phyloP scores from a whole-genome alignment of 495 filamentous ascomycete genomes.

The Lophium mytilinum region DNA sequence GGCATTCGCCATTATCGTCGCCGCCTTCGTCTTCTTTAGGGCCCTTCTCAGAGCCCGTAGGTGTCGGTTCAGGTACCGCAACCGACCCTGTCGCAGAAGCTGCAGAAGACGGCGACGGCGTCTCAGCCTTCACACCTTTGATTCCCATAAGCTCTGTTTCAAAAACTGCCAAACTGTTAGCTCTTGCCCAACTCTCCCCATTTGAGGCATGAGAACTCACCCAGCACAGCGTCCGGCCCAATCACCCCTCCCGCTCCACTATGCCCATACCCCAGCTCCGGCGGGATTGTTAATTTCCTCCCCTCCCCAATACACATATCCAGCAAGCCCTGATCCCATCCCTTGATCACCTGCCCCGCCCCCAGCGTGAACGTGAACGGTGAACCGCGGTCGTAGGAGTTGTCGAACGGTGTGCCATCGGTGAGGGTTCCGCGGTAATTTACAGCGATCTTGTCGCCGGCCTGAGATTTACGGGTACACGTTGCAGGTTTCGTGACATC shows the following conservation, averaged over 20 bases:
- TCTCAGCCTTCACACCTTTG: constrained; percentile 52
- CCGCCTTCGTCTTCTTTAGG: constrained; percentile 32
- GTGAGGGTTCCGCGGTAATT: constrained; percentile 80
- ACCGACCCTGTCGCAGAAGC: constrained; percentile 2
- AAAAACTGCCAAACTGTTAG: constrained; percentile 50
- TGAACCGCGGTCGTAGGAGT: constrained; percentile 61
- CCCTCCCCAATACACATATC: constrained; percentile 98
- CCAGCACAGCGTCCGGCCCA: constrained; percentile 59
- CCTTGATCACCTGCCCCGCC: constrained; percentile 75
- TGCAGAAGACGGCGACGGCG: neutral
- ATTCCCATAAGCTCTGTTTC: constrained; percentile 90
- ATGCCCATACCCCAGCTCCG: constrained; percentile 75
- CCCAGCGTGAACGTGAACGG: constrained; percentile 78
- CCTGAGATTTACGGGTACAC: constrained; percentile 64
- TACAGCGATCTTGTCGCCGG: constrained; percentile 71
- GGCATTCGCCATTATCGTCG: constrained; percentile 60
- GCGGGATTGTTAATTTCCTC: constrained; percentile 84
- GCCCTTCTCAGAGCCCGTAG: constrained; percentile 7
- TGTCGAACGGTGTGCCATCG: constrained; percentile 48
- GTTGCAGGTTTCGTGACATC: constrained; percentile 64
- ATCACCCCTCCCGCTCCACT: constrained; percentile 38
- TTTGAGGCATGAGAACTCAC: too few relatives aligned
- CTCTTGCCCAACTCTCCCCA: too few relatives aligned
- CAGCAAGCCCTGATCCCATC: constrained; percentile 84
- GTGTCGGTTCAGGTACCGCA: constrained; percentile 5